Evolutionary conservation across 1,284 basidiomycete species (phyloP).

Genomic region (Termitomyces sp.): DNA sequence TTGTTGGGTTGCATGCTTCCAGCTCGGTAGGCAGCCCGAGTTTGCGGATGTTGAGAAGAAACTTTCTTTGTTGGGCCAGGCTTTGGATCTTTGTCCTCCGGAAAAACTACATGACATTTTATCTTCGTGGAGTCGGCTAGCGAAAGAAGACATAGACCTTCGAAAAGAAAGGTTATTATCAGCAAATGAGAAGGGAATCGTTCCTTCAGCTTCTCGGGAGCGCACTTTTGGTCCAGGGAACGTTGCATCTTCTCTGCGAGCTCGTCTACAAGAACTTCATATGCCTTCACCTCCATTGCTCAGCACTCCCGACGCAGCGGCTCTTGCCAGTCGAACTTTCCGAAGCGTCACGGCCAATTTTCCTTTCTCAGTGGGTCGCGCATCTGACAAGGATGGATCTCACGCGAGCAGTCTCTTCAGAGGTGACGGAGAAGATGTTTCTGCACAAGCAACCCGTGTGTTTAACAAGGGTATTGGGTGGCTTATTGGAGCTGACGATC

Average conservation of each 20-base stretch:
- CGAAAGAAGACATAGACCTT: constrained; percentile 54
- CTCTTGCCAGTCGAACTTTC: constrained; percentile 69
- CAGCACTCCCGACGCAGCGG: constrained; percentile 67
- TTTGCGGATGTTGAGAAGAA: constrained; percentile 67
- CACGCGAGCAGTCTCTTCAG: constrained; percentile 38
- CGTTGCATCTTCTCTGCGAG: constrained; percentile 49
- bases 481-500: constrained; percentile 76
- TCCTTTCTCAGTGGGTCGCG: constrained; percentile 55
- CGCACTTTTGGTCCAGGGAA: constrained; percentile 22
- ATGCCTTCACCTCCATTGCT: constrained; percentile 61
- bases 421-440: constrained; percentile 55
- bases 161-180: constrained; percentile 39
- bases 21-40: constrained; percentile 77
- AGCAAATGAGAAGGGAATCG: constrained; percentile 23
- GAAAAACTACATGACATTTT: constrained; percentile 75
- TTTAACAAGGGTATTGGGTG: constrained; percentile 82
- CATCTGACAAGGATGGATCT: constrained; percentile 42
- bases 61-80: constrained; percentile 70
- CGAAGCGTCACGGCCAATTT: constrained; percentile 74
- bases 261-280: constrained; percentile 56
- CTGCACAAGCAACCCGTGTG: constrained; percentile 64
- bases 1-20: constrained; percentile 83
- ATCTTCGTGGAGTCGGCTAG: constrained; percentile 64
- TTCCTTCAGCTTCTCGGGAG: constrained; percentile 22
- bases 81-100: constrained; percentile 82